Evolutionary conservation across 2,329 filamentous ascomycete species (phyloP).

Genomic region (Pseudocercospora ulei): DNA sequence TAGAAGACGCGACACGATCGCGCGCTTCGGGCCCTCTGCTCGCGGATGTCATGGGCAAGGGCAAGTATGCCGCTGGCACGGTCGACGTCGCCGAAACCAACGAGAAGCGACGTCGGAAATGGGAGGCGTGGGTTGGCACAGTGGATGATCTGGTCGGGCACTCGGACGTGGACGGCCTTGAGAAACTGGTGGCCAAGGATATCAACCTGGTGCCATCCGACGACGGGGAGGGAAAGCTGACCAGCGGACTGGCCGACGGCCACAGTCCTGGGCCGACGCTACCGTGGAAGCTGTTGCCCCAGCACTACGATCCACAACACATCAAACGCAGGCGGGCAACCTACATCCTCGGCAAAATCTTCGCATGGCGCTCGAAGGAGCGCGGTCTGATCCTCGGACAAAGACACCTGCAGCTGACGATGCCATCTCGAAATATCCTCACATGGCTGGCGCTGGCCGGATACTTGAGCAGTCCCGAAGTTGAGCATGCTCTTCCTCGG

Average conservation of each 20-base stretch:
- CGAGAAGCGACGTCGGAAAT: slow-evolving; percentile 21
- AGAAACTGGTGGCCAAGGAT: slow-evolving; percentile 28
- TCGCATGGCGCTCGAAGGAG: slow-evolving; percentile 28
- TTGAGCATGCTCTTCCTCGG: slow-evolving; percentile 36
- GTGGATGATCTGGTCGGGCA: slow-evolving; percentile 24
- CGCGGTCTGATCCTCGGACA: slow-evolving; percentile 11
- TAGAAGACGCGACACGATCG: slow-evolving; percentile 33
- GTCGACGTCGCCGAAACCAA: slow-evolving; percentile 10
- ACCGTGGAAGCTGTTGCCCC: slow-evolving; percentile 41
- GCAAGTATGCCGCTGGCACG: slow-evolving; percentile 34
- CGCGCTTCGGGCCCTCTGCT: slow-evolving; percentile 47
- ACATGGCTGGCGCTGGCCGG: slow-evolving; percentile 53
- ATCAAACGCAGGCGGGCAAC: slow-evolving; percentile 58
- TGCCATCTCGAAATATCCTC: slow-evolving; percentile 43
- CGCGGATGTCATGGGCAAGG: slow-evolving; percentile 64
- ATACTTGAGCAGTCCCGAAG: slow-evolving; percentile 39
- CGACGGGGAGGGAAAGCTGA: slow-evolving; percentile 11
- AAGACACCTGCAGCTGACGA: slow-evolving; percentile 16
- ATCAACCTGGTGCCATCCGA: slow-evolving; percentile 15
- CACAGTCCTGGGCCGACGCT: neutral
- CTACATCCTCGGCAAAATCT: slow-evolving; percentile 45
- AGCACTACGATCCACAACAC: slow-evolving; percentile 36
- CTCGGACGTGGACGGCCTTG: slow-evolving; percentile 25
- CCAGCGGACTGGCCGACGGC: slow-evolving; percentile 8
- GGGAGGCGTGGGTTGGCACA: slow-evolving; percentile 27